Evolutionary conservation across 1,139 yeast species (phyloP).

Genomic region (Blastobotrys indianensis): DNA sequence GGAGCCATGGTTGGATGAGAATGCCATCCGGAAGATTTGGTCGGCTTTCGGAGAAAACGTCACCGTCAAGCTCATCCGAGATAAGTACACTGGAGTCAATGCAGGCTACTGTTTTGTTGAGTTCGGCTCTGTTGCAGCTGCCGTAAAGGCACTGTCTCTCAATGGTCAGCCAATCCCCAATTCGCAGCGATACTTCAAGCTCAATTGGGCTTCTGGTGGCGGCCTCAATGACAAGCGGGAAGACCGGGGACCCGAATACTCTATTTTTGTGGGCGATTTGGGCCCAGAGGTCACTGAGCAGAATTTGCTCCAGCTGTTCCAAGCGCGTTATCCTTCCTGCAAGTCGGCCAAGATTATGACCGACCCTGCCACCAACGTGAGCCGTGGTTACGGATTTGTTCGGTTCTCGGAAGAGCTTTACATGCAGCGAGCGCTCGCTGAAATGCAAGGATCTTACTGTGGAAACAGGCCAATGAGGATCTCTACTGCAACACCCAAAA

Average conservation of each 20-base stretch:
- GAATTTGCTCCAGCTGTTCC: constrained; percentile 61
- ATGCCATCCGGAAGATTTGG: constrained; percentile 65
- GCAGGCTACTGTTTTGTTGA: constrained; percentile 87
- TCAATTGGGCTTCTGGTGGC: constrained; percentile 85
- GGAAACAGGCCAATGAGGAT: constrained; percentile 76
- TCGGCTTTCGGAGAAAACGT: constrained; percentile 46
- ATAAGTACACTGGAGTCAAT: constrained; percentile 43
- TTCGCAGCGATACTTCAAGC: constrained; percentile 54
- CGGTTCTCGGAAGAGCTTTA: constrained; percentile 68
- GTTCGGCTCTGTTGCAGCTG: constrained; percentile 59
- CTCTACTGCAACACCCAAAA: constrained; percentile 65
- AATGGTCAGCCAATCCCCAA: constrained; percentile 69
- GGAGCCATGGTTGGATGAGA: constrained; percentile 81
- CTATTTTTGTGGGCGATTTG: constrained; percentile 83
- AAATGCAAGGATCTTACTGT: constrained; percentile 74
- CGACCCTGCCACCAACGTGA: constrained; percentile 66
- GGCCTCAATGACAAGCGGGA: constrained; percentile 38
- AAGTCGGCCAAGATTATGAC: constrained; percentile 84
- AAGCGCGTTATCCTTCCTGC: constrained; percentile 63
- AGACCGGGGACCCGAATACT: constrained; percentile 49
- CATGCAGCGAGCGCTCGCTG: constrained; percentile 66
- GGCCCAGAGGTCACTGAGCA: constrained; percentile 72
- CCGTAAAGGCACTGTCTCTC: constrained; percentile 58
- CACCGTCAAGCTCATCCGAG: constrained; percentile 55
- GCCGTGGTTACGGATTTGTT: constrained; percentile 92